These are phyloP conservation scores for Carex sylvatica DNA, from an alignment of 202 grass and related monocot species.

Conservation along the genomic window DNA sequence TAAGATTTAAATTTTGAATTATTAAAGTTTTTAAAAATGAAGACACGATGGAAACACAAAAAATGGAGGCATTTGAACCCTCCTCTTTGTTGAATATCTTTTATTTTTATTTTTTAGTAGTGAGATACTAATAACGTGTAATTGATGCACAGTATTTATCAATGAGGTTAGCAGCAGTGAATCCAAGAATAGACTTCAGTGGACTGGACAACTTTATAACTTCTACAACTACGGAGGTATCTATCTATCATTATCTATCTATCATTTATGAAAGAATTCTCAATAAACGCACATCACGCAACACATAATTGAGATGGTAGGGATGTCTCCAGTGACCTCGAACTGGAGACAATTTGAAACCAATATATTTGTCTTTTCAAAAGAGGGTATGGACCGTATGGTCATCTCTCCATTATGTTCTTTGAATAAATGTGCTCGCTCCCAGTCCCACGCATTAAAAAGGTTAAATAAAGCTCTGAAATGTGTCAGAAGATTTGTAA, in stretches of 20 bases:
- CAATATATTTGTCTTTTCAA: background rate
- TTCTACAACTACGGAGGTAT: slow-evolving; percentile 53
- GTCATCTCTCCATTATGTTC: background rate
- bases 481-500: slow-evolving; percentile 15
- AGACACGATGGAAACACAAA: no score
- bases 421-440: slow-evolving; percentile 15
- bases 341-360: background rate
- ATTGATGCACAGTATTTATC: slow-evolving; percentile 65
- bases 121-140: background rate
- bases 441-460: background rate
- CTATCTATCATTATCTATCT: background rate
- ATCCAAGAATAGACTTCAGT: slow-evolving; percentile 77
- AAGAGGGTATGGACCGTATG: slow-evolving; percentile 1
- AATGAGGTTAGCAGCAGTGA: slow-evolving; percentile 83
- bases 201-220: slow-evolving; percentile 66
- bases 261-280: background rate
- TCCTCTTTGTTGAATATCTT: no score
- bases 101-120: background rate
- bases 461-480: background rate
- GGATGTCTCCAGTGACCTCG: background rate
- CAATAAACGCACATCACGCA: background rate
- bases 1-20: no score
- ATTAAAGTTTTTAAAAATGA: no score
- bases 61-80: no score
- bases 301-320: no score